Percentiles rank a stretch among this genome's conserved stretches.
Evolutionary conservation across 176 grass and related monocot species (phyloP).

Genomic region (Eragrostis nindensis): DNA sequence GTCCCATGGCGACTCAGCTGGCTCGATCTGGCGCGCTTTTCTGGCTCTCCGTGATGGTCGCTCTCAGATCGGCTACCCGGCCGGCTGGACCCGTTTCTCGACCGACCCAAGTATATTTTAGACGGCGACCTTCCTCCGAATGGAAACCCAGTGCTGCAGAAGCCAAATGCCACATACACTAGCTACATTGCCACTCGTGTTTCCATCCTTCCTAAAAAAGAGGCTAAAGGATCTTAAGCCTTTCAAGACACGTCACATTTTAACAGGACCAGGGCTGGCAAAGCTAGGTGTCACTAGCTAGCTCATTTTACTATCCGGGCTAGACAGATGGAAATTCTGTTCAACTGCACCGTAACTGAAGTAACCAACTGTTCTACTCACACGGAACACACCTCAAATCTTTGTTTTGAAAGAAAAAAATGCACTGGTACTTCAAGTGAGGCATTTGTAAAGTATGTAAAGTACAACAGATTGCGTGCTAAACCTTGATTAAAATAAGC

Average conservation of each 20-base stretch:
- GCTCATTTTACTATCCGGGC: neutral
- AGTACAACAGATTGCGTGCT: neutral
- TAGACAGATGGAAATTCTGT: neutral
- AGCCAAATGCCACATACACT: slow-evolving; percentile 34
- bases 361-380: neutral
- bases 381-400: neutral
- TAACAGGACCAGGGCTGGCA: neutral
- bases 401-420: too few relatives aligned
- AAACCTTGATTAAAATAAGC: slow-evolving; percentile 22
- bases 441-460: neutral
- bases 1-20: slow-evolving; percentile 13
- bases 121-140: slow-evolving; percentile 71
- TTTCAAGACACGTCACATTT: slow-evolving; percentile 49
- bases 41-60: slow-evolving; percentile 12
- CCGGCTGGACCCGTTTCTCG: slow-evolving; percentile 32
- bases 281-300: neutral
- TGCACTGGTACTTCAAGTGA: too few relatives aligned
- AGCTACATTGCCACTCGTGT: slow-evolving; percentile 13
- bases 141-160: slow-evolving; percentile 54
- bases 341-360: neutral
- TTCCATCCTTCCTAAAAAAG: slow-evolving; percentile 37
- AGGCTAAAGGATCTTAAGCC: slow-evolving; percentile 29
- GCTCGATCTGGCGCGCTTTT: slow-evolving; percentile 8
- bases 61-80: slow-evolving; percentile 20
- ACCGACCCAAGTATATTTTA: slow-evolving; percentile 70